phyloP scores from a whole-genome alignment of 1,284 basidiomycete species.

The Boletus mariae region DNA sequence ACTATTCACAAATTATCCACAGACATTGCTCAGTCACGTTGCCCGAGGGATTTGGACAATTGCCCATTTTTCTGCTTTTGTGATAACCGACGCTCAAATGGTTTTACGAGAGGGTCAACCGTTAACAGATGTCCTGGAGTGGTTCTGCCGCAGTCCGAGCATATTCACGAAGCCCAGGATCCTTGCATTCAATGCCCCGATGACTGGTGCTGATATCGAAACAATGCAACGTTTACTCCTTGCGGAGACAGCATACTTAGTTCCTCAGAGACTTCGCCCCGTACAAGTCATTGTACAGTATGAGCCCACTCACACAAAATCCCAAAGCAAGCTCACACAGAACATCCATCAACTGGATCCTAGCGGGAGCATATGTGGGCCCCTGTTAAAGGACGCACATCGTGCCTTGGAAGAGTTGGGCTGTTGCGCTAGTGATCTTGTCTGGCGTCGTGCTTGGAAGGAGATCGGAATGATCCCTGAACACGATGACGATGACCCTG shows the following conservation, averaged over 20 bases:
- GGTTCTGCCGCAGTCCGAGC: constrained; percentile 41
- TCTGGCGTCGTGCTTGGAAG: constrained; percentile 55
- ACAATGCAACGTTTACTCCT: constrained; percentile 40
- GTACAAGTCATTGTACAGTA: constrained; percentile 37
- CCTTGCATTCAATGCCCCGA: constrained; percentile 39
- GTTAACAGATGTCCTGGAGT: constrained; percentile 42
- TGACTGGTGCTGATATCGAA: constrained; percentile 32
- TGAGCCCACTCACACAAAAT: constrained; percentile 24
- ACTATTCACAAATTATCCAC: constrained; percentile 9
- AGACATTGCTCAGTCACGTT: constrained; percentile 33
- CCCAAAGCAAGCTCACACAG: constrained; percentile 35
- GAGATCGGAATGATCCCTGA: constrained; percentile 29
- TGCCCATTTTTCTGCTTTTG: constrained; percentile 41
- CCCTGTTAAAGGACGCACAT: constrained; percentile 45
- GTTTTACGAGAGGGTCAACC: constrained; percentile 26
- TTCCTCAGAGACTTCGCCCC: constrained; percentile 35
- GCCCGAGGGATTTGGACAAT: constrained; percentile 33
- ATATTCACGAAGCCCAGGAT: constrained; percentile 40
- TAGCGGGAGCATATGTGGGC: constrained; percentile 35
- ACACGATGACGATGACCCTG: constrained; percentile 34
- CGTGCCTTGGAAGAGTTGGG: constrained; percentile 52
- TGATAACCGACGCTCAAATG: constrained; percentile 39
- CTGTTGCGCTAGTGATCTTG: constrained; percentile 57
- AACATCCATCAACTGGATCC: constrained; percentile 39
- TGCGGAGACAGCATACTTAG: constrained; percentile 33